These are phyloP conservation scores for Lolium perenne DNA, from an alignment of 176 grass and related monocot species.

Conservation along the genomic window DNA sequence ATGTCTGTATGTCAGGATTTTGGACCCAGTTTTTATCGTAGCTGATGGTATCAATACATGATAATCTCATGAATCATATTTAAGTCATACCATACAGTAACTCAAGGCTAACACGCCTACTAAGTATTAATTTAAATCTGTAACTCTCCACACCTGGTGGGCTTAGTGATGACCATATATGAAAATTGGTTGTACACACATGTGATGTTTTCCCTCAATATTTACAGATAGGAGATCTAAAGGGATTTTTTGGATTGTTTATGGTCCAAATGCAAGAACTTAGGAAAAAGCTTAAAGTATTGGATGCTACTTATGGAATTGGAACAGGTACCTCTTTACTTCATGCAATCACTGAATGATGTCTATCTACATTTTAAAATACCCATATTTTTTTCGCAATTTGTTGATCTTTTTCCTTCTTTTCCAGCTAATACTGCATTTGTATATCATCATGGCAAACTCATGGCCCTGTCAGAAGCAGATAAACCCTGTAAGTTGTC, in stretches of 20 bases:
- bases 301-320: constrained; percentile 84
- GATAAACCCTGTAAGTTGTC: constrained; percentile 95
- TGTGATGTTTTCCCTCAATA: not conserved
- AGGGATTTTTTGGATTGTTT: constrained; percentile 94
- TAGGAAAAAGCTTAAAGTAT: constrained; percentile 74
- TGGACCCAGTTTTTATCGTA: constrained; percentile 4
- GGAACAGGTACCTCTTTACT: constrained; percentile 74
- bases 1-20: not conserved
- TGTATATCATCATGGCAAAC: constrained; percentile 96
- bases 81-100: not conserved
- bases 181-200: not conserved
- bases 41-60: not conserved
- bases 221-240: constrained; percentile 86
- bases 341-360: constrained; percentile 1
- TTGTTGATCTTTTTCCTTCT: not conserved
- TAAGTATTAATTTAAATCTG: not conserved
- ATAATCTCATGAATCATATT: not conserved
- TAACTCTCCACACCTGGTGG: not conserved
- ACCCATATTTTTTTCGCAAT: not conserved
- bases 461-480: constrained; percentile 85
- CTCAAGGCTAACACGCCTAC: not conserved
- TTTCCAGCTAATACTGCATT: constrained; percentile 89
- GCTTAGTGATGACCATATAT: not conserved
- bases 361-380: not conserved
- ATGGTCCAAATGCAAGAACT: constrained; percentile 91